phyloP scores from a whole-genome alignment of 139 green algal species.

The Limnomonas spitsbergensis region DNA sequence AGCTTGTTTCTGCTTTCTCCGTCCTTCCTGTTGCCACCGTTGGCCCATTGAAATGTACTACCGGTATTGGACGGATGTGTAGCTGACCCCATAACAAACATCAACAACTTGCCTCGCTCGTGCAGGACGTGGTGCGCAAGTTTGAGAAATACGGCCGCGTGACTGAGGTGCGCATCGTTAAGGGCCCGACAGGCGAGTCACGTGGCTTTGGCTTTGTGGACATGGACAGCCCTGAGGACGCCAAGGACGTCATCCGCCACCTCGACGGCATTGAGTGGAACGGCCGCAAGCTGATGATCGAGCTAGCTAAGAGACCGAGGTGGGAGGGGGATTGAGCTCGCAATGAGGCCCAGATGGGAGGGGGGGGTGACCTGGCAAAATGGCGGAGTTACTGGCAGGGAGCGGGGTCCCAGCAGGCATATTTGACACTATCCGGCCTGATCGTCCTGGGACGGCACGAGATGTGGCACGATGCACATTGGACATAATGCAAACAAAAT shows the following conservation, averaged over 20 bases:
- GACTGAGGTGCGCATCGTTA: slow-evolving; percentile 7
- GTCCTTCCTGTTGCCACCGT: too few species aligned
- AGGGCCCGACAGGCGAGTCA: not conserved
- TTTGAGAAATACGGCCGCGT: slow-evolving; percentile 12
- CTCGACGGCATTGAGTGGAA: slow-evolving; percentile 14
- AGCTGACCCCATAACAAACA: not conserved
- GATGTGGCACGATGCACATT: too few species aligned
- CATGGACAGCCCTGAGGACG: slow-evolving; percentile 3
- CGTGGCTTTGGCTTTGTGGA: slow-evolving; percentile 19
- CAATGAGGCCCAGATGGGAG: not conserved
- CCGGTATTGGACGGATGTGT: not conserved
- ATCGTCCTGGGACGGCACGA: too few species aligned
- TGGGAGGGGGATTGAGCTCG: not conserved
- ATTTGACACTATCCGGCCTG: too few species aligned
- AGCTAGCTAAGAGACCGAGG: not conserved
- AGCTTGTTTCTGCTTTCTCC: too few species aligned
- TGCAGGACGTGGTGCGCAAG: slow-evolving; percentile 14
- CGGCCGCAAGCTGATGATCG: not conserved
- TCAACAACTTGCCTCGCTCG: not conserved
- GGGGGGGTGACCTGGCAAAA: not conserved
- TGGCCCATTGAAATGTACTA: too few species aligned
- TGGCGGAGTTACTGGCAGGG: too few species aligned
- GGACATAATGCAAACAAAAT: too few species aligned
- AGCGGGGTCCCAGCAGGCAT: too few species aligned
- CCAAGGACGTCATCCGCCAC: not conserved